Evolutionary conservation across 2,329 filamentous ascomycete species (phyloP).

Genomic region (Neonectria punicea): DNA sequence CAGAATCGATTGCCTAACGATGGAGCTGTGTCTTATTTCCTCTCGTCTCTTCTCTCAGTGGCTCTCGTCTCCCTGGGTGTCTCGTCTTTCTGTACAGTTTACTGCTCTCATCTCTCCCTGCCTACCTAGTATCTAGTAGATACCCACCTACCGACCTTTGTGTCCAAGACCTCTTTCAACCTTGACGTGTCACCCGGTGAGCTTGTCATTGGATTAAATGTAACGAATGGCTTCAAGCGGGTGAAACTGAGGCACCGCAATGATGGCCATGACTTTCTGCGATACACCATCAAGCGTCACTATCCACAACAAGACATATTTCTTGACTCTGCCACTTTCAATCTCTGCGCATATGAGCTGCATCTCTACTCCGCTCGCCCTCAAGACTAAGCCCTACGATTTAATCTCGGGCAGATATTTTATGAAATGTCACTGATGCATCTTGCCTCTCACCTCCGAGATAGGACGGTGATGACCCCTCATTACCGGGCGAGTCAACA

Average conservation of each 20-base stretch:
- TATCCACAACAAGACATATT: neutral
- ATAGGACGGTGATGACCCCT: neutral
- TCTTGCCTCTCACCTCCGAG: neutral
- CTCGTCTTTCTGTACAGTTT: neutral
- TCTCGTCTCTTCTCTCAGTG: neutral
- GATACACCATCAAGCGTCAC: conserved; percentile 11
- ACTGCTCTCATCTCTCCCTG: neutral
- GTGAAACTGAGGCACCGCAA: conserved; percentile 1
- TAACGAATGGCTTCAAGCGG: conserved; percentile 1
- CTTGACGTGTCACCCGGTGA: neutral
- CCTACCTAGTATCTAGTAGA: neutral
- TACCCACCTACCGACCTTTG: no score
- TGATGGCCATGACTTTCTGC: conserved; percentile 8
- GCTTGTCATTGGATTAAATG: neutral
- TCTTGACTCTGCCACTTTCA: conserved; percentile 3
- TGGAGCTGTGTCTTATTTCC: neutral
- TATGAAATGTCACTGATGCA: neutral
- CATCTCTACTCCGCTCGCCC: neutral
- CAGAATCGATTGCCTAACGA: neutral
- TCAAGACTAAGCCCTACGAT: neutral
- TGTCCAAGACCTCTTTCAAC: neutral
- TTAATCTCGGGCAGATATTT: neutral
- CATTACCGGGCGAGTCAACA: neutral
- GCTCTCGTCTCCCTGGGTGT: neutral
- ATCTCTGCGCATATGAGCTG: neutral